Evolutionary conservation across 2,329 filamentous ascomycete genomes (phyloP), one percentile per base, ranked within the genome.

Genomic region (Trichophyton equinum): DNA sequence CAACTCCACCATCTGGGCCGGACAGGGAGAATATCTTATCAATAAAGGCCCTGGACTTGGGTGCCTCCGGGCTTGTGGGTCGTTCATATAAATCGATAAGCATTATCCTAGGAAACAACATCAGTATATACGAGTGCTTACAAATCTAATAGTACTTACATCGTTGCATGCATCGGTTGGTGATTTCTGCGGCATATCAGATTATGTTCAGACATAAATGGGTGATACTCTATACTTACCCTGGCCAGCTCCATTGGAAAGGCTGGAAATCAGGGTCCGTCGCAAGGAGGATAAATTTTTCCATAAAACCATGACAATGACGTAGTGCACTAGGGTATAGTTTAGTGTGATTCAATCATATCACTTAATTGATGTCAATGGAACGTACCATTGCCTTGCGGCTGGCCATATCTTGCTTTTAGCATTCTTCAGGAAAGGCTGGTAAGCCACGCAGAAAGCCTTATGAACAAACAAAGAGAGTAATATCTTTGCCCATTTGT

Each of bases 201-300:
- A 51, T 11, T 38, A 49, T 18, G 47, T 20, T 9, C 55, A 49
- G 25, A 56, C 46, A 33, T 15, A 1, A 40, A 15, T 4, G 3
- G 33, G 25, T 15, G 27, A 15, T 38, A 9, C n/a, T 42, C 18
- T n/a, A n/a, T 13, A 60, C 69, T 65, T 63, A 73, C 70, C 75
- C 75, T 44, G 76, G 75, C 76, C 76, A 78, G 62, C 74, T 76
- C 77, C 77, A 79, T 56, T 77, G 74, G 56, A 79, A 78, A 0
- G 75, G 75, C 62, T 78, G 74, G 47, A 79, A 75, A 55, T 77
- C 75, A 20, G 76, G 72, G 63, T 78, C 76, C 2, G 74, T 75
- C 3, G 75, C 76, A 25, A 79, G 67, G n/a, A 72, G 72, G 20
- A 78, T 74, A 58, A 78, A 79, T 58, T 79, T 79, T 55, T 76